phyloP scores from a whole-genome alignment of 2,329 filamentous ascomycete genomes.

The Colletotrichum sp. region DNA sequence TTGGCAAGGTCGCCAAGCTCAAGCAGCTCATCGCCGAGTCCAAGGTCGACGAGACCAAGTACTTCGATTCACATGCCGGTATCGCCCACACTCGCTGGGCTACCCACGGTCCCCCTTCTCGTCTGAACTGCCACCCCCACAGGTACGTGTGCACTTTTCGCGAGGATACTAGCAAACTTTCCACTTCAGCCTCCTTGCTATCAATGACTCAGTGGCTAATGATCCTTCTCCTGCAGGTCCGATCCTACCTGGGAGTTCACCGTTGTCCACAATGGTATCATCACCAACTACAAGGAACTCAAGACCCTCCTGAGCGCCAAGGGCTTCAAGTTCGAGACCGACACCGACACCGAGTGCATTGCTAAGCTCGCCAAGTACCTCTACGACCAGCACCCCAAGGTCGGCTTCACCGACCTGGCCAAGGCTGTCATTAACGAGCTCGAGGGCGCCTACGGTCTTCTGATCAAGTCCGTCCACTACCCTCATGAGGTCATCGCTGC shows the following conservation, averaged over 20 bases:
- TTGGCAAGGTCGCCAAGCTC: constrained; percentile 97
- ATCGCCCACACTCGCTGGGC: constrained; percentile 99
- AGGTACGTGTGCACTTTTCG: constrained; percentile 63
- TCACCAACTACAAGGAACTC: constrained; percentile 99
- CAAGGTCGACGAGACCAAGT: constrained; percentile 85
- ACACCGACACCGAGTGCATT: constrained; percentile 99
- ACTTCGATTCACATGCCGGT: constrained; percentile 97
- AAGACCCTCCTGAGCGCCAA: constrained; percentile 92
- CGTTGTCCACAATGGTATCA: constrained; percentile 99
- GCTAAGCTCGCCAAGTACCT: constrained; percentile 99
- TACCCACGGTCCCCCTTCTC: constrained; percentile 93
- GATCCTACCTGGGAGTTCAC: constrained; percentile 96
- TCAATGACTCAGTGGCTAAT: constrained; percentile 16
- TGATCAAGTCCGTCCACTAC: constrained; percentile 98
- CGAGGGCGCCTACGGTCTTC: constrained; percentile 94
- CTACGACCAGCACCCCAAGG: constrained; percentile 90
- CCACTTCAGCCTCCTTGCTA: background rate
- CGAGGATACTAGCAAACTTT: constrained; percentile 2
- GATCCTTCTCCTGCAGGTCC: constrained; percentile 63
- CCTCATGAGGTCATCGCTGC: constrained; percentile 97
- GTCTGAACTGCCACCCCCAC: constrained; percentile 97
- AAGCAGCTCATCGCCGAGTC: constrained; percentile 88
- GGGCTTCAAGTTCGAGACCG: constrained; percentile 98
- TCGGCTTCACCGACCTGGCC: constrained; percentile 94
- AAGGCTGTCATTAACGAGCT: constrained; percentile 99